Percentiles rank a stretch among this genome's conserved stretches.
Conservation (phyloP, 78 protist species). For the Dictyostelium firmibasis region DNA sequence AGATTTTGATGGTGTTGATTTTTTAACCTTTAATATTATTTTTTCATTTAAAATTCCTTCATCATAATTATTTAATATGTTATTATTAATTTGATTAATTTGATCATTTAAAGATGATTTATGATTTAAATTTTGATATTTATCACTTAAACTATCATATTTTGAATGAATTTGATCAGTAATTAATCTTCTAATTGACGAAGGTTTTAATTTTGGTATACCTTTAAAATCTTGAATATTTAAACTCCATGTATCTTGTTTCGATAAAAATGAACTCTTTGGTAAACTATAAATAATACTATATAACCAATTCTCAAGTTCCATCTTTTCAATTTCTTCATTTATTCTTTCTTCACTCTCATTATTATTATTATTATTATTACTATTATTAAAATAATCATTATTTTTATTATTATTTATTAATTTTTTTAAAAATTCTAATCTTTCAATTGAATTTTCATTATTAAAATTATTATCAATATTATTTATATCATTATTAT, state of each 20-base stretch:
- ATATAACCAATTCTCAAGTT: slow-evolving; percentile 48
- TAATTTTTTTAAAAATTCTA: background rate
- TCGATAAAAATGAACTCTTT: background rate
- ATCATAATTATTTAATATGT: background rate
- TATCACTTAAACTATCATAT: background rate
- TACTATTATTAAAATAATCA: background rate
- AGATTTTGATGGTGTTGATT: background rate
- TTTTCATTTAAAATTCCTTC: background rate
- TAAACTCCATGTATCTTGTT: slow-evolving; percentile 8
- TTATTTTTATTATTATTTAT: background rate
- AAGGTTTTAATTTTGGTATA: slow-evolving; percentile 4
- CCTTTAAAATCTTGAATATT: background rate
- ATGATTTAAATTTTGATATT: background rate
- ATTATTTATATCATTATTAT: background rate
- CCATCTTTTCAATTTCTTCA: slow-evolving; percentile 11
- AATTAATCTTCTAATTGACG: background rate
- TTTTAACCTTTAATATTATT: background rate
- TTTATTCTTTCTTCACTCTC: background rate
- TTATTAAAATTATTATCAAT: background rate
- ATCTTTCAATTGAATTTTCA: background rate
- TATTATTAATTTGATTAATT: background rate
- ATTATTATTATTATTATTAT: background rate
- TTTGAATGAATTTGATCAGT: background rate
- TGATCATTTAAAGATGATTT: background rate
- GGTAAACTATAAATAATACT: slow-evolving; percentile 1